These are phyloP conservation scores for Przewalskia tangutica DNA, from an alignment of 257 asterid species.

Conservation along the genomic window DNA sequence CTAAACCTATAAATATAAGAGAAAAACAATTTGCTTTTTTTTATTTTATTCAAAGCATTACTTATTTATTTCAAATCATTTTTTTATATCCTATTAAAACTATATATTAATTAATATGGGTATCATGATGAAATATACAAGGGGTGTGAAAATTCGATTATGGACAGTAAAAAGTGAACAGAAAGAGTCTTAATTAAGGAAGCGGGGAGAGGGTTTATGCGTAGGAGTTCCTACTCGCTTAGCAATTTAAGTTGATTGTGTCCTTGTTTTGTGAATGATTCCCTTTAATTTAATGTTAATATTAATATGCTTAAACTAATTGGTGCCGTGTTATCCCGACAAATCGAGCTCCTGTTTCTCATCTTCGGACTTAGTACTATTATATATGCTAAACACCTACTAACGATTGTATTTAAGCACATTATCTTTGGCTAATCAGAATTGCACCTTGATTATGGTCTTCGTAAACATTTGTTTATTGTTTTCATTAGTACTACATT, in stretches of 20 bases:
- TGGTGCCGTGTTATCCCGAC: conserved; percentile 9
- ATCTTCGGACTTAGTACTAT: not conserved
- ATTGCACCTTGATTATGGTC: not conserved
- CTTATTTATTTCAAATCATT: no score
- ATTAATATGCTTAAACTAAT: not conserved
- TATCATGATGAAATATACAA: no score
- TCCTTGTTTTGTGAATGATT: conserved; percentile 1
- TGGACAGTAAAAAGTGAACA: no score
- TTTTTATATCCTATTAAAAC: no score
- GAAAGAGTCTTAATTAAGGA: not conserved
- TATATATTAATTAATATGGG: no score
- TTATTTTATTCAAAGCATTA: no score
- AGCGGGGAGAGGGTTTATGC: not conserved
- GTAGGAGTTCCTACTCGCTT: not conserved
- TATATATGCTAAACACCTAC: not conserved
- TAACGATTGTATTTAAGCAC: not conserved
- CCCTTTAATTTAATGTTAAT: not conserved
- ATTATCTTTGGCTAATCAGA: not conserved
- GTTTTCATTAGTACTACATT: not conserved
- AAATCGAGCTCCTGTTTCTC: conserved; percentile 3
- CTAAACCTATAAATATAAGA: not conserved
- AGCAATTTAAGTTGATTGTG: not conserved
- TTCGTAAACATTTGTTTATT: not conserved
- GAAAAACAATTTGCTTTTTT: no score
- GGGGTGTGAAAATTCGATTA: no score